Evolutionary conservation across 2,329 filamentous ascomycete species (phyloP).

Genomic region (Bipolaris victoriae): DNA sequence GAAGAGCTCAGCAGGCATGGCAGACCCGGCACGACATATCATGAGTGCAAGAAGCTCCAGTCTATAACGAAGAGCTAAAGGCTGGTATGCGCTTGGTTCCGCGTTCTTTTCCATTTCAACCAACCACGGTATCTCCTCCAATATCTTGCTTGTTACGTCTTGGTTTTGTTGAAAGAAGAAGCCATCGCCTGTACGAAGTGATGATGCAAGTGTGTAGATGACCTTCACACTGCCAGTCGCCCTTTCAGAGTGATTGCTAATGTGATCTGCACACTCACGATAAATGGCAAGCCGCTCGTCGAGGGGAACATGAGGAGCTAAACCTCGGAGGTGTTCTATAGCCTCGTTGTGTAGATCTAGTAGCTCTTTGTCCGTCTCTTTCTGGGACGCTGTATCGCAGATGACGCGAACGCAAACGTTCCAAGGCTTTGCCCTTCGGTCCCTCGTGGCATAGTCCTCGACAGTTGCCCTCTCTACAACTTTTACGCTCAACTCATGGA

Average conservation of each 20-base stretch:
- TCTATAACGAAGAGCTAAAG: slow-evolving; percentile 39
- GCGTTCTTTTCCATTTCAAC: slow-evolving; percentile 30
- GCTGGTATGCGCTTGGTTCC: slow-evolving; percentile 18
- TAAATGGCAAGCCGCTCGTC: slow-evolving; percentile 69
- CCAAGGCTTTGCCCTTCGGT: slow-evolving; percentile 52
- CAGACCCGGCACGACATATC: slow-evolving; percentile 65
- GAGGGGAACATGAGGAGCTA: slow-evolving; percentile 65
- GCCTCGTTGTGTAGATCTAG: slow-evolving; percentile 70
- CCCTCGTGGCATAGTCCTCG: slow-evolving; percentile 21
- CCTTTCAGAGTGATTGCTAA: slow-evolving; percentile 66
- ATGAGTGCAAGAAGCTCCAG: slow-evolving; percentile 65
- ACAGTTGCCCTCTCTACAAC: slow-evolving; percentile 19
- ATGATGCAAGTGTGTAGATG: slow-evolving; percentile 44
- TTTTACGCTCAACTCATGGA: slow-evolving; percentile 35
- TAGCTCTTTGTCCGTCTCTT: slow-evolving; percentile 62
- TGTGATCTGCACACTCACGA: slow-evolving; percentile 70
- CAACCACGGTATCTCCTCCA: slow-evolving; percentile 50
- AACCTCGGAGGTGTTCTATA: slow-evolving; percentile 63
- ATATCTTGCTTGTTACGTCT: slow-evolving; percentile 37
- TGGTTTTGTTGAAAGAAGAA: slow-evolving; percentile 35
- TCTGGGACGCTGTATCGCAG: slow-evolving; percentile 68
- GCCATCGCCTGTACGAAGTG: slow-evolving; percentile 20
- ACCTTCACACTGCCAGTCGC: slow-evolving; percentile 77
- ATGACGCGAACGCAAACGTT: slow-evolving; percentile 70
- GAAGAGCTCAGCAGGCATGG: slow-evolving; percentile 68